Evolutionary conservation across 805 yeast genomes (phyloP).

Genomic region (Nakazawaea siamensis): DNA sequence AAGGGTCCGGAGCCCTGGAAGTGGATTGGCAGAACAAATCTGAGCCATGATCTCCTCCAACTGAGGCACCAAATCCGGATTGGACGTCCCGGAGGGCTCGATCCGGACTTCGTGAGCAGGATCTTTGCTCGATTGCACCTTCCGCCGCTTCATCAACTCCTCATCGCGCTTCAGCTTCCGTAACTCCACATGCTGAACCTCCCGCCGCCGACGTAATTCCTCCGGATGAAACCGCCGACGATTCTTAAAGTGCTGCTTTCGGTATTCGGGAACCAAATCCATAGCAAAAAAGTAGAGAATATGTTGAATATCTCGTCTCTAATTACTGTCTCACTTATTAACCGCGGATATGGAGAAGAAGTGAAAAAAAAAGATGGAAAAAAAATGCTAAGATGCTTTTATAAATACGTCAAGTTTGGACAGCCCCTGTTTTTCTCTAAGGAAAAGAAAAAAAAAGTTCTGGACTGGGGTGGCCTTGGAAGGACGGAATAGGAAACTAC

Average conservation of each 20-base stretch:
- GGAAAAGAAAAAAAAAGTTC: too few relatives aligned
- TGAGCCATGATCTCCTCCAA: slow-evolving; percentile 4
- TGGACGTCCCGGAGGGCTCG: slow-evolving; percentile 6
- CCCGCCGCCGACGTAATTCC: slow-evolving; percentile 8
- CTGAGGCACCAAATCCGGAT: slow-evolving; percentile 6
- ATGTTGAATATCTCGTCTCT: too few relatives aligned
- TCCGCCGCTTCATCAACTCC: slow-evolving; percentile 9
- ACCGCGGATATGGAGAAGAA: too few relatives aligned
- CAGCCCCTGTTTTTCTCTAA: too few relatives aligned
- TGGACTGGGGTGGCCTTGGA: too few relatives aligned
- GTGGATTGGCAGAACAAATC: neutral
- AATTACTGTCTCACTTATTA: too few relatives aligned
- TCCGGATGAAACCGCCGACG: slow-evolving; percentile 8
- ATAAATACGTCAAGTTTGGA: too few relatives aligned
- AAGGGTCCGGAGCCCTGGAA: slow-evolving; percentile 3
- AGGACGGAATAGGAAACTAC: too few relatives aligned
- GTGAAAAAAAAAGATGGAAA: too few relatives aligned
- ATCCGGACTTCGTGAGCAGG: slow-evolving; percentile 5
- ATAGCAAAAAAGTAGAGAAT: too few relatives aligned
- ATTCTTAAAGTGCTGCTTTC: slow-evolving; percentile 7
- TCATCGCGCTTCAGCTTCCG: slow-evolving; percentile 10
- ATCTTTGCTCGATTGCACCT: slow-evolving; percentile 1
- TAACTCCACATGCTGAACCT: slow-evolving; percentile 3
- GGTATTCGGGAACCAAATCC: slow-evolving; percentile 9
- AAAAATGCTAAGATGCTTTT: too few relatives aligned